Conservation (phyloP, 2,329 filamentous ascomycete species). For the Reticulascus tulasneorum region DNA sequence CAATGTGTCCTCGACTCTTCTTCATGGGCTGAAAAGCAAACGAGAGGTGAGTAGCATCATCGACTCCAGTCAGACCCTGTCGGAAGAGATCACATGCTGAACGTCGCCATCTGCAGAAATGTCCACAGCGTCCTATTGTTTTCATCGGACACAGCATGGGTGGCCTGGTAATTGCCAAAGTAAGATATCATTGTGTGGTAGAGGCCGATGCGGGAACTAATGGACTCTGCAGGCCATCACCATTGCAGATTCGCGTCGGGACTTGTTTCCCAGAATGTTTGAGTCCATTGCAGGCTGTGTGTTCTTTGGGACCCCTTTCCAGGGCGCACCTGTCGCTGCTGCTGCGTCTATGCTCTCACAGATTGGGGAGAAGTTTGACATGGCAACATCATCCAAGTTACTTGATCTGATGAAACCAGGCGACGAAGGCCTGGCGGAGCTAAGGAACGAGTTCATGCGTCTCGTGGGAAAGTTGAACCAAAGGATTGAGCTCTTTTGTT, state of each 20-base stretch:
- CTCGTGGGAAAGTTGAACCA: constrained; percentile 28
- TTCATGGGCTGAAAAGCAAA: constrained; percentile 28
- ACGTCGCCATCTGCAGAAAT: too few relatives aligned
- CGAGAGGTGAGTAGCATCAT: constrained; percentile 30
- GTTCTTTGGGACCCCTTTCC: constrained; percentile 39
- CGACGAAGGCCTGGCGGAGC: constrained; percentile 31
- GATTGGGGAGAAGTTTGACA: constrained; percentile 26
- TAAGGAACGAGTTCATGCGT: constrained; percentile 35
- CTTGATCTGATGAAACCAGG: constrained; percentile 36
- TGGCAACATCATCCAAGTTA: constrained; percentile 29
- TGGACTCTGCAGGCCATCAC: constrained; percentile 2
- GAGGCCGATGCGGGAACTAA: not conserved
- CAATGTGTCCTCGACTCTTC: constrained; percentile 32
- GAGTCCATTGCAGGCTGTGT: constrained; percentile 34
- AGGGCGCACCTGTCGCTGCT: constrained; percentile 31
- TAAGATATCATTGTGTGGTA: constrained; percentile 14
- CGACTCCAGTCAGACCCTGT: too few relatives aligned
- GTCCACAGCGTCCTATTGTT: constrained; percentile 34
- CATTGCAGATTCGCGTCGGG: constrained; percentile 28
- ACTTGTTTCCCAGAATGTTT: constrained; percentile 33
- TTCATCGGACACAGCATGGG: constrained; percentile 42
- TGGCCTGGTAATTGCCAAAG: constrained; percentile 39
- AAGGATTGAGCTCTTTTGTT: constrained; percentile 32
- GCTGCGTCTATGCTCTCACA: constrained; percentile 32
- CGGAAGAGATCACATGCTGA: too few relatives aligned